A percentile compares a stretch with the other conserved stretches of the same genome.
Evolutionary conservation across 306 rosid genomes (phyloP).

Genomic region (Sindora glabra): DNA sequence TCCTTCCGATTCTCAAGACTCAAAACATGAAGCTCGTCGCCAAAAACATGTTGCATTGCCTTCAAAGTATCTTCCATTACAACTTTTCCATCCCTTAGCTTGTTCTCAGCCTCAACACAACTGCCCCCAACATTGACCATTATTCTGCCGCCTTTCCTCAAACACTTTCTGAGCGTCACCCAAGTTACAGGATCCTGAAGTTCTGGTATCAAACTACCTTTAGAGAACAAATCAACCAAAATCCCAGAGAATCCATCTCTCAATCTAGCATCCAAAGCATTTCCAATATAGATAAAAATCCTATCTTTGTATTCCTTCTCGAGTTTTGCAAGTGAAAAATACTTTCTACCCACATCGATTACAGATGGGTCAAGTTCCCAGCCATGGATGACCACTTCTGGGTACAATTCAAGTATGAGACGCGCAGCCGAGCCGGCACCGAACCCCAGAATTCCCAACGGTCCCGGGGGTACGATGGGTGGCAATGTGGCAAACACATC

Average conservation of each 20-base stretch:
- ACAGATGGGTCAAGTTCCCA: constrained; percentile 95
- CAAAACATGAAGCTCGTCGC: constrained; percentile 40
- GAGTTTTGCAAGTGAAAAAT: constrained; percentile 41
- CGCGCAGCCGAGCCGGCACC: constrained; percentile 83
- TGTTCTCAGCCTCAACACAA: constrained; percentile 81
- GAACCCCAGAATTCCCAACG: constrained; percentile 74
- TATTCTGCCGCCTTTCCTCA: constrained; percentile 78
- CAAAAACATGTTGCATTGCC: constrained; percentile 59
- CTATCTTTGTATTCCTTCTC: constrained; percentile 40
- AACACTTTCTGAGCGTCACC: constrained; percentile 41
- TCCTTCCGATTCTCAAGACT: constrained; percentile 58
- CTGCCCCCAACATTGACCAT: constrained; percentile 97
- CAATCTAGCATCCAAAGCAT: constrained; percentile 47
- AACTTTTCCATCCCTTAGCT: constrained; percentile 44
- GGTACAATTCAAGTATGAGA: constrained; percentile 45
- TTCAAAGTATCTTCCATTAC: constrained; percentile 61
- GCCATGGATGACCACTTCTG: constrained; percentile 46
- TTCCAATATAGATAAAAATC: constrained; percentile 55
- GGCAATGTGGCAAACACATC: constrained; percentile 84
- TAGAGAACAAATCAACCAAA: constrained; percentile 61
- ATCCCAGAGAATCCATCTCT: constrained; percentile 75
- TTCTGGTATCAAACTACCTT: constrained; percentile 68
- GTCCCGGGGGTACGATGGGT: constrained; percentile 67
- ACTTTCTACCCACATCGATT: constrained; percentile 68
- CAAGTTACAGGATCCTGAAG: constrained; percentile 71